Percentiles rank a stretch among this genome's conserved stretches.
Conservation (phyloP, 2,329 filamentous ascomycete genomes). For the Fusarium proliferatum region DNA sequence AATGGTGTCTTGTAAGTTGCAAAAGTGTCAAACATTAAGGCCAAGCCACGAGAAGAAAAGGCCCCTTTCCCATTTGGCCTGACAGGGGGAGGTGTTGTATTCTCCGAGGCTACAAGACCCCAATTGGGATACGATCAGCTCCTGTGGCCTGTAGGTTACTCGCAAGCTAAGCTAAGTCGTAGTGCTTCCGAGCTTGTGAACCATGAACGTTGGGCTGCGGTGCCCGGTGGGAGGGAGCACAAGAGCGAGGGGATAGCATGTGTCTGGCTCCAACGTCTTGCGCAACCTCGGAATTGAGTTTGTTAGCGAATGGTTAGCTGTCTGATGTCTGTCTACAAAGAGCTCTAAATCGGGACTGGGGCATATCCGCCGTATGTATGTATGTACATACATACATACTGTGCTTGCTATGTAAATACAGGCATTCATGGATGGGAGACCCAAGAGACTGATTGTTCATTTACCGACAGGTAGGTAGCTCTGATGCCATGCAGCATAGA, state of each 20-base stretch:
- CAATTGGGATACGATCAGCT: constrained; percentile 40
- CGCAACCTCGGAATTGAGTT: constrained; percentile 3
- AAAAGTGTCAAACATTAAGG: constrained; percentile 26
- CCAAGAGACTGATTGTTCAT: constrained; percentile 26
- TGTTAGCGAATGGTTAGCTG: neutral
- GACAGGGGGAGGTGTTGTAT: constrained; percentile 38
- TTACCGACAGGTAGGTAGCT: constrained; percentile 39
- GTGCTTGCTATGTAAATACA: neutral
- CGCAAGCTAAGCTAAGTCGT: constrained; percentile 13
- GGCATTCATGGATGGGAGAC: constrained; percentile 1
- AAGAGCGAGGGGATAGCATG: neutral
- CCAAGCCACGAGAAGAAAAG: constrained; percentile 23
- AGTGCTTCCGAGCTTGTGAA: constrained; percentile 15
- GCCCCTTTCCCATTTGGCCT: constrained; percentile 33
- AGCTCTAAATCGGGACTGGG: constrained; percentile 1
- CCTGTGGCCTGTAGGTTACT: constrained; percentile 6
- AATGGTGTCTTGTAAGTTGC: constrained; percentile 3
- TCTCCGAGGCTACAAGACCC: constrained; percentile 20
- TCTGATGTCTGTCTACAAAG: neutral
- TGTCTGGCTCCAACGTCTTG: constrained; percentile 1
- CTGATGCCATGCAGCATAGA: constrained; percentile 33
- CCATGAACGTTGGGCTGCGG: neutral
- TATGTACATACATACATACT: neutral
- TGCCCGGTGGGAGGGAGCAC: neutral
- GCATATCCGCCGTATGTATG: neutral